phyloP scores from a whole-genome alignment of 352 stramenopile species.

The Phytopythium helicoides region DNA sequence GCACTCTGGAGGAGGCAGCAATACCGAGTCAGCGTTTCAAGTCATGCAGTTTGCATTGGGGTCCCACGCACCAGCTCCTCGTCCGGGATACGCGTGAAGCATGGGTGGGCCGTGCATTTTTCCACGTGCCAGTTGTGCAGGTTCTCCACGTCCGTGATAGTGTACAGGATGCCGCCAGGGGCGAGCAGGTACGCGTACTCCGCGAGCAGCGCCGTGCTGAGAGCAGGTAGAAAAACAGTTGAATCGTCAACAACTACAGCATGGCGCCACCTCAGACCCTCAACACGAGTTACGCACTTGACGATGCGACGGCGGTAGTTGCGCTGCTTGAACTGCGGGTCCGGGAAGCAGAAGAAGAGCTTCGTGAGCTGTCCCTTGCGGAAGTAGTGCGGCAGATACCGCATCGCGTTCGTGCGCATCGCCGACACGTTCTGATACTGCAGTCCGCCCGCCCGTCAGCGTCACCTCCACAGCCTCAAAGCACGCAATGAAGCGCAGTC shows the following conservation, averaged over 20 bases:
- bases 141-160: slow-evolving; percentile 98
- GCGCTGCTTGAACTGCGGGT: slow-evolving; percentile 99
- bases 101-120: slow-evolving; percentile 92
- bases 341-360: slow-evolving; percentile 99
- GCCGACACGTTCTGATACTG: slow-evolving; percentile 96
- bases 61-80: slow-evolving; percentile 71
- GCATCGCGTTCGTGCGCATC: slow-evolving; percentile 97
- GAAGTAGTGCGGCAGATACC: slow-evolving; percentile 85
- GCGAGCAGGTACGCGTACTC: slow-evolving; percentile 98
- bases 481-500: too few relatives aligned
- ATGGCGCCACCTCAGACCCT: too few relatives aligned
- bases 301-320: slow-evolving; percentile 95
- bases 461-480: background rate
- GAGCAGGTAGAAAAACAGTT: too few relatives aligned
- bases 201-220: slow-evolving; percentile 88
- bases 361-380: slow-evolving; percentile 90
- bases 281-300: slow-evolving; percentile 35
- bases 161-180: slow-evolving; percentile 94
- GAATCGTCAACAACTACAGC: too few relatives aligned
- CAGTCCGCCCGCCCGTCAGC: background rate
- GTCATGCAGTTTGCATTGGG: too few relatives aligned
- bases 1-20: slow-evolving; percentile 30
- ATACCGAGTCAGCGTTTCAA: background rate
- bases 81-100: slow-evolving; percentile 90
- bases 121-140: slow-evolving; percentile 97